Base-by-base conservation (phyloP, 2,329 filamentous ascomycete species). In the Penicillium olsonii region DNA sequence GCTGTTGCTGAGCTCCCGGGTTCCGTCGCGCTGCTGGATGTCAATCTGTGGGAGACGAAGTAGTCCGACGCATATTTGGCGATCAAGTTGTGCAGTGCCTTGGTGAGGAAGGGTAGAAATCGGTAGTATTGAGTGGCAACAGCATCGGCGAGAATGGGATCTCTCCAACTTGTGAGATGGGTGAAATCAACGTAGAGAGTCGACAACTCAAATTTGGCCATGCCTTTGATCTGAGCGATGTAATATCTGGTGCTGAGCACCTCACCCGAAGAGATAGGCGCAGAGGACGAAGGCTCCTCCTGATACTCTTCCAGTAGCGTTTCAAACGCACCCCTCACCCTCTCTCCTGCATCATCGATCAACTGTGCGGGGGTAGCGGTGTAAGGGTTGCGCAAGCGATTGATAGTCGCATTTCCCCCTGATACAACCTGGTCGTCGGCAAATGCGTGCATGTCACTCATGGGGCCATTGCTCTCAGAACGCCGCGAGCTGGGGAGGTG, bases 61-160 rank as follows among this genome's bases (percentile, higher is more conserved):
- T 97, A 99, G 67, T 88, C 82, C 5, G 94, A 90, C 70, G 96
- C 92, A 74, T 96, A 87, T 74, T 95, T 95, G 59, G 90, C 87
- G 62, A 99, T 95, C 72, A 95, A 84, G 65, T 91, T 95, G 75
- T 99, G 91, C 37, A 99, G 78, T 20, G 87, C 92, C 56, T 88
- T 84, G 18, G 88, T 90, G 64, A 99, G 83, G 69, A 94, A 99
- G 2, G 94, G 94, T 19, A 95, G 80, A 68, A 96, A 96, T 59
- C 94, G 89, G 72, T 96, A 97, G 77, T 96, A 97, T 66, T 95
- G 88, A 62, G 85, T 86, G 58, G 91, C 87, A 54, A 97, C 87
- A 42, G 90, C 92, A 54, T 90, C 86, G 35, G 92, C 90, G 44
- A 99, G 77, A 50, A 88, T 85, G 45, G 88, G 89, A 59, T 92